Conservation (phyloP, 1,284 basidiomycete genomes). For the Trichosporon asahii region DNA sequence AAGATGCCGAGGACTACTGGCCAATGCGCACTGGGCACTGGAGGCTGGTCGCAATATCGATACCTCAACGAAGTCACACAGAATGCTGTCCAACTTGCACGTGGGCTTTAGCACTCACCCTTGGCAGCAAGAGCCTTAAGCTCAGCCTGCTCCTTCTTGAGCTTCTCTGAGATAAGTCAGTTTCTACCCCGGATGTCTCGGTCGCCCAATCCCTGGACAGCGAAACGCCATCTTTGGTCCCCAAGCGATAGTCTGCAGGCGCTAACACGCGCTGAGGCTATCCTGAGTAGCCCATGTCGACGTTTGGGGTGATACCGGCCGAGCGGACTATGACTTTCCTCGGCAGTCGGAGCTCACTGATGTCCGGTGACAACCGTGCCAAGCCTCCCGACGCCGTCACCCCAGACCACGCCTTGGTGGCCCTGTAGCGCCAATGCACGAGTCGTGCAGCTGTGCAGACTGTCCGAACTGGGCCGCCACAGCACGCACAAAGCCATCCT, state of each 20-base stretch:
- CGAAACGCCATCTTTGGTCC: background rate
- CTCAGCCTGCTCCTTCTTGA: slow-evolving; percentile 39
- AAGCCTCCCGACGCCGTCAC: no score
- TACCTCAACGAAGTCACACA: no score
- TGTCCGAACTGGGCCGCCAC: no score
- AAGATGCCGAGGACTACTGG: background rate
- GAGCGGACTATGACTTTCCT: background rate
- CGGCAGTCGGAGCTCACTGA: background rate
- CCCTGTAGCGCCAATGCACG: no score
- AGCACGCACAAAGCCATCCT: no score
- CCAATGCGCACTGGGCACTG: background rate
- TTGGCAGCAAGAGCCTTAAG: slow-evolving; percentile 34
- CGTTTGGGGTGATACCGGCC: background rate
- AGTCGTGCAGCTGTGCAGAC: no score
- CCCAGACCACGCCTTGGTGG: no score
- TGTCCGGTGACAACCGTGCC: no score
- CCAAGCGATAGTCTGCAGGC: background rate
- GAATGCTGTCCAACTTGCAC: no score
- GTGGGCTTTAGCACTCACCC: slow-evolving; percentile 27
- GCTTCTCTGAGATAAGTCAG: slow-evolving; percentile 19
- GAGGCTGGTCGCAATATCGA: no score
- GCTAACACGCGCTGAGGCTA: background rate
- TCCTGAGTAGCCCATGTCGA: background rate
- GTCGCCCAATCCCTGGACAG: background rate
- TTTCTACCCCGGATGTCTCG: no score